phyloP scores from a whole-genome alignment of 2,329 filamentous ascomycete species.

The Penicillium decumbens region DNA sequence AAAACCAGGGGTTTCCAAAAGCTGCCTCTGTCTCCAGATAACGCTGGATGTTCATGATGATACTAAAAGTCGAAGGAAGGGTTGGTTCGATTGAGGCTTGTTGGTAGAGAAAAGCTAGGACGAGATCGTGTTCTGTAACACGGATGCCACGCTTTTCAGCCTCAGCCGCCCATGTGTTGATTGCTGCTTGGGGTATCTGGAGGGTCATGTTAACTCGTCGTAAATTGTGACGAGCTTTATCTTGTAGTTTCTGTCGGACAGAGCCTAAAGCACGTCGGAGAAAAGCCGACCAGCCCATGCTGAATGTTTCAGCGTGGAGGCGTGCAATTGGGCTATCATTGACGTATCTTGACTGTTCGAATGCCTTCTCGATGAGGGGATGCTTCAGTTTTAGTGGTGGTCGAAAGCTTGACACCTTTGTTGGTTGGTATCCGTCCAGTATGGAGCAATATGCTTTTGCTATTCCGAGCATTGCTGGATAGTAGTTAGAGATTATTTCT shows the following conservation, averaged over 20 bases:
- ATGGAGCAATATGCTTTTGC: neutral
- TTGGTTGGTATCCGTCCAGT: neutral
- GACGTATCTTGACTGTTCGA: neutral
- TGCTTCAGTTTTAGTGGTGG: neutral
- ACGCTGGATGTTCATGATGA: neutral
- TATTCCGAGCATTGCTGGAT: neutral
- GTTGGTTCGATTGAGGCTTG: neutral
- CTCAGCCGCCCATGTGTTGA: neutral
- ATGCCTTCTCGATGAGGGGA: neutral
- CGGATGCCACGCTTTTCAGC: neutral
- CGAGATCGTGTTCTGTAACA: neutral
- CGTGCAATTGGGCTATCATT: neutral
- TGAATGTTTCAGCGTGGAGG: neutral
- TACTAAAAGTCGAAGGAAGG: neutral
- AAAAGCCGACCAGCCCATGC: neutral
- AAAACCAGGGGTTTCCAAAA: neutral
- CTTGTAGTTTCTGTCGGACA: neutral
- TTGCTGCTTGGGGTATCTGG: neutral
- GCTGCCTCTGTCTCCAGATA: neutral
- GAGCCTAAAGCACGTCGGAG: neutral
- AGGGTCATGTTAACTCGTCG: neutral
- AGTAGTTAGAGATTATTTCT: neutral
- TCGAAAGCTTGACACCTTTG: neutral
- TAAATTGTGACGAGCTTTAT: neutral
- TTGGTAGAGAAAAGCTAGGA: neutral